Conservation (phyloP, 306 rosid species). For the Comarum palustre region DNA sequence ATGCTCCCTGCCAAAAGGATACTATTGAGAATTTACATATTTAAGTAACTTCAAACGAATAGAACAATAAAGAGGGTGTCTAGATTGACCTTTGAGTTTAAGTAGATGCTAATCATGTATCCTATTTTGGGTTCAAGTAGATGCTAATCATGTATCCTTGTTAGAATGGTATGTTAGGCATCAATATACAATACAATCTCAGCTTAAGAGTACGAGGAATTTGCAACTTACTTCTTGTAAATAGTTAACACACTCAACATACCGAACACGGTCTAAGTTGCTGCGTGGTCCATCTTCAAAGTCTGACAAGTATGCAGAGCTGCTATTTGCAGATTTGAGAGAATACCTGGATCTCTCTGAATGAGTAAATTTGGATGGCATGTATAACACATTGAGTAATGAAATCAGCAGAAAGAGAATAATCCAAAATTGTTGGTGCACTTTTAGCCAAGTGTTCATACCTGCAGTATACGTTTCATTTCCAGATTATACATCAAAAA, state of each 20-base stretch:
- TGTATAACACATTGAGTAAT: constrained; percentile 85
- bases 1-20: neutral
- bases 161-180: neutral
- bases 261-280: constrained; percentile 77
- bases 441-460: constrained; percentile 95
- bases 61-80: neutral
- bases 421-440: constrained; percentile 95
- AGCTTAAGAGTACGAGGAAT: constrained; percentile 10
- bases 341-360: constrained; percentile 85
- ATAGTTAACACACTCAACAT: constrained; percentile 79
- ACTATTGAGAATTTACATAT: neutral
- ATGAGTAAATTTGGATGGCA: constrained; percentile 96
- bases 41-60: neutral
- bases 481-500: constrained; percentile 22
- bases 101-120: neutral
- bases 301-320: constrained; percentile 51
- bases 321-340: constrained; percentile 53
- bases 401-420: constrained; percentile 99
- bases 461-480: constrained; percentile 56
- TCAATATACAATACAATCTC: constrained; percentile 24
- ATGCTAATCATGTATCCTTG: neutral
- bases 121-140: too few species aligned
- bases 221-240: constrained; percentile 70
- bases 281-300: constrained; percentile 95
- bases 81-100: neutral